Base-by-base conservation (phyloP, 75 land plant species). In the Cupressus sempervirens region DNA sequence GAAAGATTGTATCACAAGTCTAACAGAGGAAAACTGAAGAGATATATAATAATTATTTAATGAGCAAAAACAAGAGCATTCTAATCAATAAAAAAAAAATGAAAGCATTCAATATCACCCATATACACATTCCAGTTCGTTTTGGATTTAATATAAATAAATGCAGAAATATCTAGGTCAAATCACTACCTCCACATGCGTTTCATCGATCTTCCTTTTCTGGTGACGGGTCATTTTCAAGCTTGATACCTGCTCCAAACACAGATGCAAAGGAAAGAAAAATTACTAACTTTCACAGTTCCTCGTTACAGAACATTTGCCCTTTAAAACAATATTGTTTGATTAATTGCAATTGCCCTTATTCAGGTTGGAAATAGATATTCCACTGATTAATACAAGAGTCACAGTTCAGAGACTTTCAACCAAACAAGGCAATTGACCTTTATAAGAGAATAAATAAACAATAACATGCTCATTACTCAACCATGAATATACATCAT, bases 161-260 rank as follows among this genome's bases (percentile, higher is more conserved):
- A 58, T 54, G n/a, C 26, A 58, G 3, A 58, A 62, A 23, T 9
- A 5, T 76, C 40, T 76, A 79, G 11, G 50, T n/a, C 52, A 26
- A 26, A 5, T 43, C 56, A 1, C 48, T 91, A 94, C 99, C 94
- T 97, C 99, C 2, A 93, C 98, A 88, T 96, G 99, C 32, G 93
- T 94, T 87, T 97, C 98, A 85, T 93, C 98, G 86, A 96, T 96
- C 88, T 97, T 97, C 3, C 98, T 89, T 79, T 96, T 97, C 85
- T 97, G 98, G 80, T 96, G 96, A 7, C 98, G 92, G 12, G 98
- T 96, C 96, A 96, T 97, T 82, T 96, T 97, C 89, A 97, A 86
- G 85, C 96, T 92, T 32, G 93, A 88, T 67, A 89, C 99, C 97
- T 95, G 85, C 77, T 83, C 84, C 80, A 34, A 82, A 32, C 14